A percentile compares a stretch with the other conserved stretches of the same genome.
Conservation (phyloP, 371 early-diverging fungal genomes). For the Lichtheimia corymbifera region DNA sequence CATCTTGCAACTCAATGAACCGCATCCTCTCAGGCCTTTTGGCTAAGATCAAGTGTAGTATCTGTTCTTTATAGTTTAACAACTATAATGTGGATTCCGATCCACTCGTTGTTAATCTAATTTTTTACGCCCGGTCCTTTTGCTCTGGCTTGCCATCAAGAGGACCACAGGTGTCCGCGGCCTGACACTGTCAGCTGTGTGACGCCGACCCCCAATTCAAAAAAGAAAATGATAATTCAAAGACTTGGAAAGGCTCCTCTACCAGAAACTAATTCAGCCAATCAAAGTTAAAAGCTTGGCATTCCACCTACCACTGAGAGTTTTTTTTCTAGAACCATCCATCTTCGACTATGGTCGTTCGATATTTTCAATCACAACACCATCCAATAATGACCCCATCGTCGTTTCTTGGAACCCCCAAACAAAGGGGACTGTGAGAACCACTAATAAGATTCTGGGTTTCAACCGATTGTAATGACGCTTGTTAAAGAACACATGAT, state of each 20-base stretch:
- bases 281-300: too few species aligned
- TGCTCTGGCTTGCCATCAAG: conserved; percentile 24
- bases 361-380: too few species aligned
- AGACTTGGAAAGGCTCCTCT: too few species aligned
- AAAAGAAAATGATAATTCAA: conserved; percentile 20
- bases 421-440: background rate
- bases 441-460: too few species aligned
- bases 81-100: conserved; percentile 53
- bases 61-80: conserved; percentile 74
- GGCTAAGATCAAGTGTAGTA: conserved; percentile 81
- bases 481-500: too few species aligned
- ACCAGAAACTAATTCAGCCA: too few species aligned
- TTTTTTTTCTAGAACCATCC: too few species aligned
- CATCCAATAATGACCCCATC: too few species aligned
- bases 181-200: conserved; percentile 26
- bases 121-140: conserved; percentile 39
- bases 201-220: conserved; percentile 19
- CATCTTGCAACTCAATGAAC: conserved; percentile 24
- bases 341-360: too few species aligned
- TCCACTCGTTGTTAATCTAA: conserved; percentile 45
- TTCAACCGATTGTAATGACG: too few species aligned
- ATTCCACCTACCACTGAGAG: too few species aligned
- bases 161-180: conserved; percentile 26
- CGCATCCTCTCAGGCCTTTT: conserved; percentile 67
- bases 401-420: too few species aligned